These are phyloP conservation scores for Calendula officinalis DNA, from an alignment of 129 eudicot genomes.

Conservation along the genomic window DNA sequence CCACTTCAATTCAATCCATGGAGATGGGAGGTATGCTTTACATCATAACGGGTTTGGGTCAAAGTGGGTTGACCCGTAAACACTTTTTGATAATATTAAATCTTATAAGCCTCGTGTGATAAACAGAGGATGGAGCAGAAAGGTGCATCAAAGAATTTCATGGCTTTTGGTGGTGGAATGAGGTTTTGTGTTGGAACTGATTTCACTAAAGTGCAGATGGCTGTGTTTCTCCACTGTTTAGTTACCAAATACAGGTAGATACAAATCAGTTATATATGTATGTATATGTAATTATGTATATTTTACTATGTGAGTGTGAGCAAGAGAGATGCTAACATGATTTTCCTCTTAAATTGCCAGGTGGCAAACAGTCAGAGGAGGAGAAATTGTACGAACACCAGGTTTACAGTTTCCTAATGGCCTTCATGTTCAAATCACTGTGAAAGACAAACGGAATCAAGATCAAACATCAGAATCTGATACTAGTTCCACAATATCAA, in stretches of 20 bases:
- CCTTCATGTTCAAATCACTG: constrained; percentile 52
- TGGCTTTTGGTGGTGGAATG: constrained; percentile 99
- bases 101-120: constrained; percentile 4
- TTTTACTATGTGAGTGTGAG: neutral
- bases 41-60: too few relatives aligned
- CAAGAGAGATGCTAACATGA: constrained; percentile 21
- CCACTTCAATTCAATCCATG: constrained; percentile 88
- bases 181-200: constrained; percentile 97
- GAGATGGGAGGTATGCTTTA: constrained; percentile 81
- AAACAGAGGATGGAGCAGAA: constrained; percentile 65
- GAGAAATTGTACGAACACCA: constrained; percentile 85
- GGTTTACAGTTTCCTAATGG: constrained; percentile 90
- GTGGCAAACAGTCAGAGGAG: constrained; percentile 67
- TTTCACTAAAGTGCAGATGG: constrained; percentile 89
- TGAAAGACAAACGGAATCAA: constrained; percentile 33
- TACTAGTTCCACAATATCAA: constrained; percentile 14
- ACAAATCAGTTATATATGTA: neutral
- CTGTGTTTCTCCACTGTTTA: constrained; percentile 78
- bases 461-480: constrained; percentile 23
- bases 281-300: neutral
- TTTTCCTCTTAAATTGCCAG: constrained; percentile 34
- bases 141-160: constrained; percentile 81
- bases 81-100: neutral
- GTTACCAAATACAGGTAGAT: constrained; percentile 89
- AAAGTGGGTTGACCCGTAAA: neutral